Percentiles rank a stretch among this genome's conserved stretches.
These are phyloP conservation scores for Tanacetum coccineum DNA, from an alignment of 129 eudicot species.

Conservation along the genomic window DNA sequence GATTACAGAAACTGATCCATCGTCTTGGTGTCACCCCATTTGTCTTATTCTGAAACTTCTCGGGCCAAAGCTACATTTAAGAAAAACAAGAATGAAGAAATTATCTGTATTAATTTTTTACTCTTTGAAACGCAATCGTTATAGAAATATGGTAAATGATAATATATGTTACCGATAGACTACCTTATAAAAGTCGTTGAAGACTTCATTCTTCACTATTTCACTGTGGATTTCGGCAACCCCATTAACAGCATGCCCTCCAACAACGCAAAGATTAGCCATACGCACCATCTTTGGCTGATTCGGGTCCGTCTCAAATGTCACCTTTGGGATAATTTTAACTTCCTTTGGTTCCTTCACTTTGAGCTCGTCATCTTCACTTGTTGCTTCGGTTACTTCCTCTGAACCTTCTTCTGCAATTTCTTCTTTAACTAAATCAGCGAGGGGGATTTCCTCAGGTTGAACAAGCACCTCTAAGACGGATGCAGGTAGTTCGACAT, in stretches of 20 bases:
- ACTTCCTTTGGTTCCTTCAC: constrained; percentile 25
- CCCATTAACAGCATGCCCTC: constrained; percentile 90
- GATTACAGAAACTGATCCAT: constrained; percentile 90
- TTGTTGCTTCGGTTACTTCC: constrained; percentile 28
- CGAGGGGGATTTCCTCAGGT: constrained; percentile 37
- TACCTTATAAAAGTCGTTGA: constrained; percentile 89
- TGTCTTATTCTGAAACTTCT: constrained; percentile 89
- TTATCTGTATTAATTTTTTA: background rate
- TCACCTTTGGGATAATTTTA: constrained; percentile 25
- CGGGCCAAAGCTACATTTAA: constrained; percentile 71
- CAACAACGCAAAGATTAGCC: constrained; percentile 89
- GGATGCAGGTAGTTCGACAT: constrained; percentile 61
- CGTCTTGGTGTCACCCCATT: constrained; percentile 96
- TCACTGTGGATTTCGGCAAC: constrained; percentile 94
- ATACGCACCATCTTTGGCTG: constrained; percentile 69
- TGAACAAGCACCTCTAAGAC: constrained; percentile 49
- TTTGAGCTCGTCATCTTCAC: constrained; percentile 32
- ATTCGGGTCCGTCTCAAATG: constrained; percentile 52
- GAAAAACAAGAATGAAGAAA: background rate
- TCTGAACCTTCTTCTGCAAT: constrained; percentile 23
- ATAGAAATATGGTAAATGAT: background rate
- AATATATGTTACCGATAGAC: background rate
- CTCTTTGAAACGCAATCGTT: background rate
- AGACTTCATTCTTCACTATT: constrained; percentile 75
- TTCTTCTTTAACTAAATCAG: constrained; percentile 36